phyloP scores from a whole-genome alignment of 768 basidiomycete species.

The Floccularia luteovirens region DNA sequence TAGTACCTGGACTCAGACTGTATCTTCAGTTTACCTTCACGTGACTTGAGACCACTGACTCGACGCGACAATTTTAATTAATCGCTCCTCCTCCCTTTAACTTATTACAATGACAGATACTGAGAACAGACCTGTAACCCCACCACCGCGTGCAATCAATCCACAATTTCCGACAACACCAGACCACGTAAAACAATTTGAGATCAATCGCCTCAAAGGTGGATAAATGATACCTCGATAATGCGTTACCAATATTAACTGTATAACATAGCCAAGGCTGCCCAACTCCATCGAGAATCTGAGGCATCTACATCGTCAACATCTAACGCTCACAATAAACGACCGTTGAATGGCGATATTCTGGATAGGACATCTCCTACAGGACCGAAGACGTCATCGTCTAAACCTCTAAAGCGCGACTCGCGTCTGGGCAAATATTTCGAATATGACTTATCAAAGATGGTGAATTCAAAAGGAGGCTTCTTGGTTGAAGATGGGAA shows the following conservation, averaged over 20 bases:
- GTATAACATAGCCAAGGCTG: slow-evolving; percentile 57
- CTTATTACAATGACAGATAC: slow-evolving; percentile 14
- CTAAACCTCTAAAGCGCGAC: slow-evolving; percentile 58
- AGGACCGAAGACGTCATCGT: slow-evolving; percentile 36
- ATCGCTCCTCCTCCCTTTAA: neutral
- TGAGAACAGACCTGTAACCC: slow-evolving; percentile 25
- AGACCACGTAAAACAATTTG: slow-evolving; percentile 65
- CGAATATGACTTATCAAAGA: slow-evolving; percentile 94
- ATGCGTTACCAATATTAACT: slow-evolving; percentile 1
- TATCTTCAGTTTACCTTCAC: no score
- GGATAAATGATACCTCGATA: no score
- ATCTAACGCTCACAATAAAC: slow-evolving; percentile 66
- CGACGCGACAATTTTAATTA: neutral
- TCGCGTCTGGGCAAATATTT: slow-evolving; percentile 86
- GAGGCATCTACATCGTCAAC: slow-evolving; percentile 35
- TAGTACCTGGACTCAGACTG: no score
- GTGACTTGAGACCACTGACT: neutral
- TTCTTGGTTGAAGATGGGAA: slow-evolving; percentile 89
- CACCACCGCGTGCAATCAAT: slow-evolving; percentile 21
- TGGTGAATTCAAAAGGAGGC: slow-evolving; percentile 95
- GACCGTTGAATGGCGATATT: slow-evolving; percentile 53
- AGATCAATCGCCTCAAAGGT: slow-evolving; percentile 79
- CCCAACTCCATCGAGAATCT: slow-evolving; percentile 60
- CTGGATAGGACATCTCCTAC: slow-evolving; percentile 59
- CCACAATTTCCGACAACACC: slow-evolving; percentile 37